phyloP scores from a whole-genome alignment of 2,329 filamentous ascomycete genomes.

The Cladophialophora psammophila region DNA sequence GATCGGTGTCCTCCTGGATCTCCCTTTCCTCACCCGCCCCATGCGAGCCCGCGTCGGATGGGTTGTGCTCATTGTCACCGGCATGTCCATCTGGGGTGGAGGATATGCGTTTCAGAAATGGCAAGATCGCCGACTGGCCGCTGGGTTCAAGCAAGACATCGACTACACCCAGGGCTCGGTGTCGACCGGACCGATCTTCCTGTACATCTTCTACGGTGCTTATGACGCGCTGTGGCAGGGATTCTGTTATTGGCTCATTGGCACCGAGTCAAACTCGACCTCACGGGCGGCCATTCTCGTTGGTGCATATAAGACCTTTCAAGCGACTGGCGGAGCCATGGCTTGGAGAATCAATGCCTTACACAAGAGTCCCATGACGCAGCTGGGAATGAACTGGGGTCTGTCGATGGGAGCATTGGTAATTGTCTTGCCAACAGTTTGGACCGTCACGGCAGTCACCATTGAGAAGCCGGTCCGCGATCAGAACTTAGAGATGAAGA shows the following conservation, averaged over 20 bases:
- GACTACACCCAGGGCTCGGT: constrained; percentile 58
- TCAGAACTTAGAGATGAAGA: constrained; percentile 25
- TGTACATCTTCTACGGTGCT: constrained; percentile 75
- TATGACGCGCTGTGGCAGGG: constrained; percentile 74
- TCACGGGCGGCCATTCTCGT: constrained; percentile 54
- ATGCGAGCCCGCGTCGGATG: constrained; percentile 58
- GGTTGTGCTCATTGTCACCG: constrained; percentile 56
- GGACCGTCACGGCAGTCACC: constrained; percentile 46
- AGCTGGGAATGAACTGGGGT: constrained; percentile 80
- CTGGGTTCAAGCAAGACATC: constrained; percentile 54
- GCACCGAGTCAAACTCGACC: constrained; percentile 54
- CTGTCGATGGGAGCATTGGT: constrained; percentile 76
- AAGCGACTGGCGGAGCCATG: constrained; percentile 80
- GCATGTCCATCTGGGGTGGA: constrained; percentile 64
- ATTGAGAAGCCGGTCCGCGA: constrained; percentile 24
- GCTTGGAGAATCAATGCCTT: constrained; percentile 51
- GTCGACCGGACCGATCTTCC: constrained; percentile 69
- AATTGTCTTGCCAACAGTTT: constrained; percentile 62
- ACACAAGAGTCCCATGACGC: constrained; percentile 64
- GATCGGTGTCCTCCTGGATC: constrained; percentile 57
- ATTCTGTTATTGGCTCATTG: constrained; percentile 68
- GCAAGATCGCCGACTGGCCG: constrained; percentile 55
- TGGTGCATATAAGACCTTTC: constrained; percentile 66
- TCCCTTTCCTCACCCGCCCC: constrained; percentile 52
- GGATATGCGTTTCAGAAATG: constrained; percentile 72